These are phyloP conservation scores for Hydnum rufescens DNA, from an alignment of 768 basidiomycete species.

Conservation along the genomic window DNA sequence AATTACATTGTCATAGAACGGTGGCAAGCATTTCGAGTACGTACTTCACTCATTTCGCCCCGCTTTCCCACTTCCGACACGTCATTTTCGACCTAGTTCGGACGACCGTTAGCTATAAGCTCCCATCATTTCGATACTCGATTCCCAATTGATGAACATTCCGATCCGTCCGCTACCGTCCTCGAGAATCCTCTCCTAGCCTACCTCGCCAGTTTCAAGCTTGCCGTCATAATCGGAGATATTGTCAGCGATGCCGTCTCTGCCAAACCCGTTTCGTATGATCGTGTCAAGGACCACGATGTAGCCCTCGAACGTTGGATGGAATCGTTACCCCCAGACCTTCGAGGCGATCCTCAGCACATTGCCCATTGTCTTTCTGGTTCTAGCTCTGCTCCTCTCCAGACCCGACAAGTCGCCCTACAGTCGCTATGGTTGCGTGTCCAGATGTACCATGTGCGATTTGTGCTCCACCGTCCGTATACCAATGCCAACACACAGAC, in stretches of 20 bases:
- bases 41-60: not conserved
- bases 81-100: constrained; percentile 41
- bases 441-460: constrained; percentile 65
- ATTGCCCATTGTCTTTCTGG: not conserved
- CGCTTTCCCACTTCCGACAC: constrained; percentile 49
- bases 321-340: constrained; percentile 48
- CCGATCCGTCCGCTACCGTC: constrained; percentile 19
- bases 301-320: constrained; percentile 52
- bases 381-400: constrained; percentile 29
- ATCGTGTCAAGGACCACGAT: constrained; percentile 53
- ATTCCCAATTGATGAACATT: constrained; percentile 48
- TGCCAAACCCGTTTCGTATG: constrained; percentile 59
- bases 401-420: not conserved
- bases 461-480: constrained; percentile 55
- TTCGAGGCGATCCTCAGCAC: constrained; percentile 37
- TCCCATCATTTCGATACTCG: constrained; percentile 74
- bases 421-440: not conserved
- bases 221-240: constrained; percentile 32
- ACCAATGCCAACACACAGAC: not conserved
- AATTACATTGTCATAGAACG: constrained; percentile 65
- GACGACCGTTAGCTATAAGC: constrained; percentile 52
- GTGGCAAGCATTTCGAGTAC: constrained; percentile 21
- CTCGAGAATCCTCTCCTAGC: not conserved
- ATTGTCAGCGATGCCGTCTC: constrained; percentile 75
- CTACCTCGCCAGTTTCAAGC: constrained; percentile 3